Evolutionary conservation across 345 rosid genomes (phyloP).

Genomic region (Clarkia xantiana): DNA sequence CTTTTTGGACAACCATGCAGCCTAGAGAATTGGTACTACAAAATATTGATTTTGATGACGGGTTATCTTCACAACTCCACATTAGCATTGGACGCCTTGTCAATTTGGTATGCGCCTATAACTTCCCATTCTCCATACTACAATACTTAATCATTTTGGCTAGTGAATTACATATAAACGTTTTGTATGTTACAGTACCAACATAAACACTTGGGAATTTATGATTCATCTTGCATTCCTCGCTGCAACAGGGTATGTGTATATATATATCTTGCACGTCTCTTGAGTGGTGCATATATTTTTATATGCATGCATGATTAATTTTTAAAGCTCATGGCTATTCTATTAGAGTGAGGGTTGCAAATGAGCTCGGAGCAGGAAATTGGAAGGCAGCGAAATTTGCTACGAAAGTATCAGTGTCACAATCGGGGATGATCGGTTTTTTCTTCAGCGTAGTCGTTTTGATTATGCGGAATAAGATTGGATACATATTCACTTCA

Average conservation of each 20-base stretch:
- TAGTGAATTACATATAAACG: background rate
- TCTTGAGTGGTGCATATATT: background rate
- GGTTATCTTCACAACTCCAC: conserved; percentile 15
- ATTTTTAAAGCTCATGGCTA: no score
- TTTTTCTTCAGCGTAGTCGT: conserved; percentile 15
- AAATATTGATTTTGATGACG: conserved; percentile 23
- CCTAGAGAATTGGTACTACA: conserved; percentile 28
- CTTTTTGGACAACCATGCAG: conserved; percentile 4
- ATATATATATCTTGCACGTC: background rate
- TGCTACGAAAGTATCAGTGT: no score
- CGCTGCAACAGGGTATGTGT: conserved; percentile 25
- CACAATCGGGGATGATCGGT: conserved; percentile 18
- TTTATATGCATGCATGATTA: no score
- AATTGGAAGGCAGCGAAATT: conserved; percentile 24
- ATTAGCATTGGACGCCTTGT: conserved; percentile 24
- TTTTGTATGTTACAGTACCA: conserved; percentile 14
- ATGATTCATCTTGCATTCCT: conserved; percentile 33
- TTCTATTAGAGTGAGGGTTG: conserved; percentile 34
- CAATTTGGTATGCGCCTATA: conserved; percentile 15
- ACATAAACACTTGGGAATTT: conserved; percentile 30
- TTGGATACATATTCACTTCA: conserved; percentile 21
- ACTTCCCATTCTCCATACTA: background rate
- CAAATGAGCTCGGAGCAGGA: conserved; percentile 31
- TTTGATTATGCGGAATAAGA: conserved; percentile 10
- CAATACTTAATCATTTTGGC: background rate